Conservation (phyloP, 1,284 basidiomycete species). For the Papiliotrema nemorosa region DNA sequence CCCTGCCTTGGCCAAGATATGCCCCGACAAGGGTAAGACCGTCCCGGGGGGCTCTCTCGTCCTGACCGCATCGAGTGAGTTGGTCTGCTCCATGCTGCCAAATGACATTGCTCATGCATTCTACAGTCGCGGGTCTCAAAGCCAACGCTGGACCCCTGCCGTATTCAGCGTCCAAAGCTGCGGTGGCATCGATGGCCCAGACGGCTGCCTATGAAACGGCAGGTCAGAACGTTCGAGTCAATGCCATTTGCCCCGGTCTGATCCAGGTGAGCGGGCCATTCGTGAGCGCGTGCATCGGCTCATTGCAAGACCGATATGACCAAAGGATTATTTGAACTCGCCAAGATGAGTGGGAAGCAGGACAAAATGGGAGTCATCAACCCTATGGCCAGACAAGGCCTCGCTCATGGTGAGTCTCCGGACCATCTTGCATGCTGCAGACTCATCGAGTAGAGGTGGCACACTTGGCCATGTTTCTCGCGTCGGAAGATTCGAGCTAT, state of each 20-base stretch:
- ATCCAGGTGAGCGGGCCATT: conserved; percentile 57
- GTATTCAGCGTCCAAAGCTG: conserved; percentile 87
- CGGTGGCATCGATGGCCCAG: conserved; percentile 81
- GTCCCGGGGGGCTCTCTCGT: conserved; percentile 77
- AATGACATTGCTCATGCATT: too few relatives aligned
- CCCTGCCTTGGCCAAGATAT: conserved; percentile 68
- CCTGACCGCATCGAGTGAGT: conserved; percentile 76
- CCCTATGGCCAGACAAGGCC: conserved; percentile 72
- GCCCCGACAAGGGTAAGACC: conserved; percentile 63
- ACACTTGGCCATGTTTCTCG: conserved; percentile 76
- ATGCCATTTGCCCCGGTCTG: conserved; percentile 84
- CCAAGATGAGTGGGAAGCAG: conserved; percentile 66
- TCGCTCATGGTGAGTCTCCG: conserved; percentile 50
- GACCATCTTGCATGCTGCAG: not conserved
- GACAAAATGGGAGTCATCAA: conserved; percentile 82
- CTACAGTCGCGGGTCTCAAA: conserved; percentile 78
- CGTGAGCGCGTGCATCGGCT: not conserved
- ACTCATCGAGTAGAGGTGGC: conserved; percentile 63
- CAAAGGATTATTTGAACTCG: conserved; percentile 65
- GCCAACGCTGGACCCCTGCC: conserved; percentile 81
- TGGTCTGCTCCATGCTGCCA: not conserved
- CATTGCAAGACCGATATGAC: conserved; percentile 70
- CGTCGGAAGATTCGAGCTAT: conserved; percentile 86
- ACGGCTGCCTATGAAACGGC: conserved; percentile 76
- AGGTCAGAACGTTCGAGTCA: conserved; percentile 78